A percentile compares a stretch with the other conserved stretches of the same genome.
Evolutionary conservation across 805 yeast genomes (phyloP).

Genomic region (Kuraishia piskuri): DNA sequence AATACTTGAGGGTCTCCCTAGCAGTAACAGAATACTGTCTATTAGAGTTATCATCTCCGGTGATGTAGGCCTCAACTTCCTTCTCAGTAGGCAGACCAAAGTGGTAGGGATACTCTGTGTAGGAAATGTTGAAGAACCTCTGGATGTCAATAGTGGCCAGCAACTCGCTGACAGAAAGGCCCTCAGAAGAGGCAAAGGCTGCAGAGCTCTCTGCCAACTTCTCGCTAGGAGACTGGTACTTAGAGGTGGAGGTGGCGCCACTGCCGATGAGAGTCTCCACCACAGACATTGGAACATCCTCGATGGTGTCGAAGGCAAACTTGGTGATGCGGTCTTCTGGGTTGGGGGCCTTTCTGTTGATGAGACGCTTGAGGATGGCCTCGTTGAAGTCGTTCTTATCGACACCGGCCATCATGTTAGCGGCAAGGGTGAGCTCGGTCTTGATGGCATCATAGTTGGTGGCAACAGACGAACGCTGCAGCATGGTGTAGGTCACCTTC

Average conservation of each 20-base stretch:
- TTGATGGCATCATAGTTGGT: constrained; percentile 59
- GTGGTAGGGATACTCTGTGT: constrained; percentile 43
- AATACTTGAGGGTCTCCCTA: constrained; percentile 58
- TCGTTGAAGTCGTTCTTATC: constrained; percentile 37
- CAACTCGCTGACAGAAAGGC: constrained; percentile 12
- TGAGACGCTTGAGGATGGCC: constrained; percentile 43
- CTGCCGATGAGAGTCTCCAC: constrained; percentile 37
- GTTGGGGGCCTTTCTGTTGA: constrained; percentile 30
- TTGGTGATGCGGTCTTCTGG: constrained; percentile 16
- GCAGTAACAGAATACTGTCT: constrained; percentile 63
- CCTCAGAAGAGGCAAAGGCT: constrained; percentile 21
- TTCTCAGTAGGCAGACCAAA: constrained; percentile 76
- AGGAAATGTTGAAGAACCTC: constrained; percentile 23
- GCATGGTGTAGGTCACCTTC: constrained; percentile 59
- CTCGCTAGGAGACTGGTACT: constrained; percentile 32
- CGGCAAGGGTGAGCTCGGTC: constrained; percentile 69
- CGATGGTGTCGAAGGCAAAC: constrained; percentile 36
- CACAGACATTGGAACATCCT: constrained; percentile 56
- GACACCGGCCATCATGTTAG: constrained; percentile 56
- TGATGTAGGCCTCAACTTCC: constrained; percentile 56
- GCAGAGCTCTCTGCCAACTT: constrained; percentile 9
- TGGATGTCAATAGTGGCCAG: constrained; percentile 1
- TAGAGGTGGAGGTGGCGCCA: constrained; percentile 40
- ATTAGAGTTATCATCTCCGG: constrained; percentile 59
- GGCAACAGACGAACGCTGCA: constrained; percentile 50